Evolutionary conservation across 345 rosid genomes (phyloP), one percentile per base, ranked within the genome.

Genomic region (Acer yangbiense): DNA sequence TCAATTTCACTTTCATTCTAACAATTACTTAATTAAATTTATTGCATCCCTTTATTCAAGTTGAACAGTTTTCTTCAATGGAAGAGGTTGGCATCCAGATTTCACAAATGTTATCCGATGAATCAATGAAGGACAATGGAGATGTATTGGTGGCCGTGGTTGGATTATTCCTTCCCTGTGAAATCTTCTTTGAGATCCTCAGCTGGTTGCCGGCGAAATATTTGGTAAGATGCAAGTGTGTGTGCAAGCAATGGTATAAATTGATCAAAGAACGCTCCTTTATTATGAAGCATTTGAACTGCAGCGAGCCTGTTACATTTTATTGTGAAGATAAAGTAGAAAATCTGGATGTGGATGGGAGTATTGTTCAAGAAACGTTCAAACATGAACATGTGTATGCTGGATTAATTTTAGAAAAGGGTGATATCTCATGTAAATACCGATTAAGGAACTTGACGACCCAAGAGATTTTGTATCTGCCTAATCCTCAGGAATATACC

Each of bases 391-490:
- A 1, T 3, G 2, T 5, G 14, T 11, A 2, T 20, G 11, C 13
- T 6, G 75, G 65, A 2, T 72, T 72, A 23, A 2, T 35, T 1
- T 0, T 57, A 29, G 65, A 72, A 57, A 72, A 10, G 32, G 43
- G 75, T 12, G 29, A 18, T 21, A 7, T 44, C 35, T 50, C 65
- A 7, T 0, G 2, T 0, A 72, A 58, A 29, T 72, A 17, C 5
- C 50, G 75, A 11, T 5, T 72, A 9, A 55, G 75, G 52, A 72
- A 72, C 61, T 48, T 46, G 2, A 18, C 32, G 0, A n/a, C 44
- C 29, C 50, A 39, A 17, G 68, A 61, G 27, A 43, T 61, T 57
- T 29, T 61, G 25, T 41, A 73, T 41, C 68, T 73, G 54, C 76
- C 68, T 21, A 0, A 23, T 73, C 57, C 65, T 27, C 29, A 2